phyloP scores from a whole-genome alignment of 371 early-diverging fungal species.

The Conidiobolus incongruus region DNA sequence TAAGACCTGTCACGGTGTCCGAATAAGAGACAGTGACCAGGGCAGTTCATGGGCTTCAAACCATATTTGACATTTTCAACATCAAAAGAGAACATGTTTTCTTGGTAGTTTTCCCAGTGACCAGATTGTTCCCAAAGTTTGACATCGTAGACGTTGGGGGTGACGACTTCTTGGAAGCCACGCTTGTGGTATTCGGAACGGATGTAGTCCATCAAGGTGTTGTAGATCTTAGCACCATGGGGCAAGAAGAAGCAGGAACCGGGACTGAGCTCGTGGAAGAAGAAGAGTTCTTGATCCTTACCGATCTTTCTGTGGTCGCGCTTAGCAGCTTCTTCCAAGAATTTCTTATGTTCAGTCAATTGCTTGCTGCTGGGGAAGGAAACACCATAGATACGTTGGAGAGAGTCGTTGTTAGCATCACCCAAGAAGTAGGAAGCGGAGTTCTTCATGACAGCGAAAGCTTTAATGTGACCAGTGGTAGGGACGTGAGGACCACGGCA shows the following conservation, averaged over 20 bases:
- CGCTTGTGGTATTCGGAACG: slow-evolving; percentile 55
- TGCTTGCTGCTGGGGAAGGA: slow-evolving; percentile 96
- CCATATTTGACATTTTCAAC: slow-evolving; percentile 52
- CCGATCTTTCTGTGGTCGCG: slow-evolving; percentile 97
- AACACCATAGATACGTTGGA: slow-evolving; percentile 97
- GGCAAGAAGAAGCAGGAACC: slow-evolving; percentile 91
- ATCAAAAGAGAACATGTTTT: slow-evolving; percentile 92
- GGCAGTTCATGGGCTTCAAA: slow-evolving; percentile 97
- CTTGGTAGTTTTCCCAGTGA: slow-evolving; percentile 83
- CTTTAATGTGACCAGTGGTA: slow-evolving; percentile 85
- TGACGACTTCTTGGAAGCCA: slow-evolving; percentile 88
- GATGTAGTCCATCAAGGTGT: slow-evolving; percentile 40
- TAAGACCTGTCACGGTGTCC: slow-evolving; percentile 62
- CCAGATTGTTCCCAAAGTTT: slow-evolving; percentile 92
- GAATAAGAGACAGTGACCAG: slow-evolving; percentile 90
- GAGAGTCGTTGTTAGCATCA: slow-evolving; percentile 87
- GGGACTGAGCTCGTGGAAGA: slow-evolving; percentile 62
- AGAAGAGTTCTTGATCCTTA: slow-evolving; percentile 23
- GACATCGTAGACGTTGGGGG: slow-evolving; percentile 84
- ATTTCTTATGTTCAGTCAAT: slow-evolving; percentile 84
- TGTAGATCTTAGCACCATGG: slow-evolving; percentile 76
- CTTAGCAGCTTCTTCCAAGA: slow-evolving; percentile 75
- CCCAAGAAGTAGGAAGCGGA: slow-evolving; percentile 97
- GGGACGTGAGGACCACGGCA: slow-evolving; percentile 98
- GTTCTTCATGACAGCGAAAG: slow-evolving; percentile 88